Evolutionary conservation across 768 basidiomycete species (phyloP).

Genomic region (Tylopilus vinaceipallidus): DNA sequence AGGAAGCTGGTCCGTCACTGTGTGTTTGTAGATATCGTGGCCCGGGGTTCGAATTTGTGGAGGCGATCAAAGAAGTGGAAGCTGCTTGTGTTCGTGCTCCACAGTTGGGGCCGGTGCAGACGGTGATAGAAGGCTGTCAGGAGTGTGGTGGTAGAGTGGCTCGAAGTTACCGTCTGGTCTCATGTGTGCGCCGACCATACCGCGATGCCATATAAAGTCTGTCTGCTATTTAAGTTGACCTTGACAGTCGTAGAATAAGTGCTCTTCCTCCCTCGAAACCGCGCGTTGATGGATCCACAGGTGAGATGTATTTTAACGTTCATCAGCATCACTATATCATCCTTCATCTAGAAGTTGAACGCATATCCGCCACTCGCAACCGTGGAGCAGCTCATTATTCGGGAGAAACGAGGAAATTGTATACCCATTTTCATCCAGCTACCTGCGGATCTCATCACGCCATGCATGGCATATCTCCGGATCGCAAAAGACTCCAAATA

Average conservation of each 20-base stretch:
- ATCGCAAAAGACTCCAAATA: conserved; percentile 90
- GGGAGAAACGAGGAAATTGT: conserved; percentile 86
- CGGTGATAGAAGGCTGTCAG: no score
- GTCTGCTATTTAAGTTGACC: no score
- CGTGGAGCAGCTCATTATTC: conserved; percentile 73
- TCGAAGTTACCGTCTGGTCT: no score
- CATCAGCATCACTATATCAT: conserved; percentile 53
- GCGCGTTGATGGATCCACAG: conserved; percentile 47
- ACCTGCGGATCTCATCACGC: conserved; percentile 94
- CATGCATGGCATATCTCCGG: conserved; percentile 94
- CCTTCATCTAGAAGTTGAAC: conserved; percentile 52
- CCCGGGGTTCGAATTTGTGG: no score
- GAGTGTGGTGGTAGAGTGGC: no score
- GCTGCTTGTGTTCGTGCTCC: no score
- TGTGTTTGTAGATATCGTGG: neutral
- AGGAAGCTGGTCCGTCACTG: neutral
- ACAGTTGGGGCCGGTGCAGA: no score
- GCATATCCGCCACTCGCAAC: conserved; percentile 70
- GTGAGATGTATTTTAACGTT: conserved; percentile 29
- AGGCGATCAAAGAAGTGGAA: no score
- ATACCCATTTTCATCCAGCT: conserved; percentile 91
- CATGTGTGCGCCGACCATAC: no score
- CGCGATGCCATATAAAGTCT: no score
- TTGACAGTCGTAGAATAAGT: neutral
- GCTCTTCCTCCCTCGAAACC: neutral